Evolutionary conservation across 352 stramenopile genomes (phyloP).

Genomic region (Pseudoperonospora humuli): DNA sequence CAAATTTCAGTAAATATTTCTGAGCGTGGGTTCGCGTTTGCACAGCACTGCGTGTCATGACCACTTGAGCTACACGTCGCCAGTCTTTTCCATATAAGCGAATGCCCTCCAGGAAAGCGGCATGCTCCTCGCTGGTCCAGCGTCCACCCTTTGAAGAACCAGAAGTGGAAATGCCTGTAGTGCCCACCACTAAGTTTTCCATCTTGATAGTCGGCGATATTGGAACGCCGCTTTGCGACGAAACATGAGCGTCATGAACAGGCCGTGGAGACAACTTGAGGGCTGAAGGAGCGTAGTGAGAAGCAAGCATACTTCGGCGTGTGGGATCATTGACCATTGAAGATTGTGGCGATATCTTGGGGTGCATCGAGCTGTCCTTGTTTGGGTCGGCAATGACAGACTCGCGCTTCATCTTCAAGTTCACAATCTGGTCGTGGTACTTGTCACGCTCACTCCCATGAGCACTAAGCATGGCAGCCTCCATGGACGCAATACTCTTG

Average conservation of each 20-base stretch:
- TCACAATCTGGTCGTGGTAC: conserved; percentile 81
- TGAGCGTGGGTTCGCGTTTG: conserved; percentile 85
- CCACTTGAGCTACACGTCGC: conserved; percentile 73
- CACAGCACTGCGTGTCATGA: conserved; percentile 77
- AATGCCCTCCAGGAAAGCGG: conserved; percentile 80
- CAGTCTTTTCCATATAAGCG: conserved; percentile 85
- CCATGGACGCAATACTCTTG: conserved; percentile 85
- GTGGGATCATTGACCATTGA: conserved; percentile 11
- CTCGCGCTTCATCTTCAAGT: conserved; percentile 77
- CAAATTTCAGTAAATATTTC: conserved; percentile 92
- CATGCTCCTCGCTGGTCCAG: conserved; percentile 86
- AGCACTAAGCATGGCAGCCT: conserved; percentile 80
- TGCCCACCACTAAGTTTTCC: conserved; percentile 19
- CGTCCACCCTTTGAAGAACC: conserved; percentile 65
- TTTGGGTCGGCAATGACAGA: conserved; percentile 83
- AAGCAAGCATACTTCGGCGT: conserved; percentile 2
- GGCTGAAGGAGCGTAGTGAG: conserved; percentile 8
- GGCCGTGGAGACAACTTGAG: conserved; percentile 23
- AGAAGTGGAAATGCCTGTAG: conserved; percentile 5
- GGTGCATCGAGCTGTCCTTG: conserved; percentile 57
- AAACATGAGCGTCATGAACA: conserved; percentile 1
- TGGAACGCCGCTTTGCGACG: conserved; percentile 4
- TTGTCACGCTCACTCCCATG: conserved; percentile 73
- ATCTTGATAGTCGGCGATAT: conserved; percentile 24
- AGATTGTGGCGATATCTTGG: conserved; percentile 32